Evolutionary conservation across 2,329 filamentous ascomycete genomes (phyloP), one percentile per base, ranked within the genome.

Genomic region (Curvularia lunata): DNA sequence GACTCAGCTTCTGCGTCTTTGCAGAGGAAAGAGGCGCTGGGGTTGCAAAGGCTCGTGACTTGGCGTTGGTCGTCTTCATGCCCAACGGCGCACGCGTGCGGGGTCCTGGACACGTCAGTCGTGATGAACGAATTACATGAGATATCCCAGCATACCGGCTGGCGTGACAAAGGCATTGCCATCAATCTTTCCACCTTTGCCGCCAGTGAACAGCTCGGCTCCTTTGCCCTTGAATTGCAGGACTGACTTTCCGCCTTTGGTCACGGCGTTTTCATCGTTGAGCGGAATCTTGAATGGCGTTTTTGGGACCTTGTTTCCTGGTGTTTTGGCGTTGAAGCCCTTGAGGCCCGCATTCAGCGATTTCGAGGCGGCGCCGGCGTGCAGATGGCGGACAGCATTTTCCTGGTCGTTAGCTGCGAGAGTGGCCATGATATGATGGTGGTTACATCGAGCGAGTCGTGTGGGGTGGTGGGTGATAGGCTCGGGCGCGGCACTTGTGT

Each of bases 11-110:
- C 62, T 86, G 84, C 0, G 87, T 87, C 77, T 88, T 89, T 60
- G 88, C 87, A 10, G 73, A 72, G 56, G 72, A 65, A 85, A 88
- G 89, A 30, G 85, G 88, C 28, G 85, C 88, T 6, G 85, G 85
- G 4, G 87, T 88, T 62, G 90, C 88, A 64, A 87, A 84, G 48
- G 82, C 83, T 72, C 83, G 86, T 58, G 88, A 85, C 81, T 96
- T 98, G 52, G 91, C 92, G 77, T 99, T 99, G 51, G 95, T 98
- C 1, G 94, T 98, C 79, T 99, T 99, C 83, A 91, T 89, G 32
- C 94, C 94, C 47, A 99, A 81, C 12, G 92, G 91, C 37, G 93
- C 92, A 70, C 94, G 88, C 58, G 82, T 88, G 58, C 87, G 86
- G 60, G 48, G 53, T 48, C 52, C 49, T 47, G 28, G 28, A 60